These are phyloP conservation scores for Paramecium sexaurelia DNA, from an alignment of 73 alveolate species.

Conservation along the genomic window DNA sequence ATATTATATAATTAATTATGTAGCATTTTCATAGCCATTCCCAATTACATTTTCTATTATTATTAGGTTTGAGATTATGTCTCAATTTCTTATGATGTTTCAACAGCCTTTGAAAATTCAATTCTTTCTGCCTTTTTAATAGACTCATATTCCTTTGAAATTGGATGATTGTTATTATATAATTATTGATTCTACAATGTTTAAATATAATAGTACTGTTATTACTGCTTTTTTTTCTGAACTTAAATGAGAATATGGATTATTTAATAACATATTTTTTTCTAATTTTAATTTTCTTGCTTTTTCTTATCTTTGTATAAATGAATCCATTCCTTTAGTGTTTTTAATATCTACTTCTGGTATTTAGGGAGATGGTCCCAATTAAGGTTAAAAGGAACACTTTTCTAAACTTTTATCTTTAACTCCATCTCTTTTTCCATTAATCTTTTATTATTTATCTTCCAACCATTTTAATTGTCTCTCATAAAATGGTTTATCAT, in stretches of 20 bases:
- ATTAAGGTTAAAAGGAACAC: constrained; percentile 26
- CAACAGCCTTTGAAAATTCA: not conserved
- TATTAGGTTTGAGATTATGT: not conserved
- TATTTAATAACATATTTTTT: not conserved
- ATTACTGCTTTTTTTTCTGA: not conserved
- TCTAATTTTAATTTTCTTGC: constrained; percentile 8
- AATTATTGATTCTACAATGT: not conserved
- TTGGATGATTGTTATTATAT: not conserved
- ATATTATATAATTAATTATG: constrained; percentile 39
- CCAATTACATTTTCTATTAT: constrained; percentile 29
- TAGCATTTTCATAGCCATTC: constrained; percentile 45
- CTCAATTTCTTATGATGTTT: not conserved
- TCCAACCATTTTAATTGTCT: constrained; percentile 39
- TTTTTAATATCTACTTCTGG: not conserved
- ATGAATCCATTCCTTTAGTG: not conserved
- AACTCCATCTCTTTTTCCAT: not conserved
- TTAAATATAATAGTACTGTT: not conserved
- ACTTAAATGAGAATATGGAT: constrained; percentile 54
- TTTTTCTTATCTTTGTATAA: not conserved
- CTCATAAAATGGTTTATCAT: not conserved
- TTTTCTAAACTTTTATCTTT: not conserved
- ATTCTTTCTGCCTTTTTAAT: constrained; percentile 12
- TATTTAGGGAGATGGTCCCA: not conserved
- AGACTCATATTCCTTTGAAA: constrained; percentile 27
- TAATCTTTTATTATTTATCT: not conserved